Conservation (phyloP, 1,284 basidiomycete species). For the Puccinia horiana region DNA sequence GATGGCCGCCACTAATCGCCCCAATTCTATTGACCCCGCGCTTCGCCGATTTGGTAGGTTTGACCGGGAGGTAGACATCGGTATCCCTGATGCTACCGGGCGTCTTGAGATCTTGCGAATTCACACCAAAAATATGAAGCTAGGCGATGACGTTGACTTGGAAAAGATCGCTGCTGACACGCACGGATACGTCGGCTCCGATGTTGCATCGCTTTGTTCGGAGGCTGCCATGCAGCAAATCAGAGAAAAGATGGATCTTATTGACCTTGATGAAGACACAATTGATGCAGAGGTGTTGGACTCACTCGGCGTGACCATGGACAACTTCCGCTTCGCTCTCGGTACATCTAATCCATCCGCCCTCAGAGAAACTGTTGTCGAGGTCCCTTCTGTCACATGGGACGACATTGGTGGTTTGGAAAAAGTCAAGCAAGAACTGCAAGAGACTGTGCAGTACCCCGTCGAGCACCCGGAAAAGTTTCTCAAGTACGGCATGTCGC, state of each 20-base stretch:
- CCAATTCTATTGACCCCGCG: conserved; percentile 95
- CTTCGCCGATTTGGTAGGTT: conserved; percentile 89
- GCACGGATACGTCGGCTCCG: conserved; percentile 96
- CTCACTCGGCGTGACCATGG: conserved; percentile 70
- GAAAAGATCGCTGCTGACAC: conserved; percentile 72
- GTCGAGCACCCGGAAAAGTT: conserved; percentile 82
- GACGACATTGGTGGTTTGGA: conserved; percentile 86
- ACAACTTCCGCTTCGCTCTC: conserved; percentile 96
- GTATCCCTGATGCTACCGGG: conserved; percentile 82
- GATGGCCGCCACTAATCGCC: conserved; percentile 94
- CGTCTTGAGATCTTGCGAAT: conserved; percentile 81
- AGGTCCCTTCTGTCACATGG: conserved; percentile 80
- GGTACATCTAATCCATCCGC: conserved; percentile 90
- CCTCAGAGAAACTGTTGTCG: conserved; percentile 87
- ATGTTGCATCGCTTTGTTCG: conserved; percentile 85
- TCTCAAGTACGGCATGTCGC: conserved; percentile 77
- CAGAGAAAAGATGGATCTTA: conserved; percentile 64
- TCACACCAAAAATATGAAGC: conserved; percentile 76
- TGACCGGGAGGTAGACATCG: conserved; percentile 96
- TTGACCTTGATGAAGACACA: conserved; percentile 17
- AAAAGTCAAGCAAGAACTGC: conserved; percentile 74
- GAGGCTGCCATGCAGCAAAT: conserved; percentile 90
- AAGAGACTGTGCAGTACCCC: conserved; percentile 93
- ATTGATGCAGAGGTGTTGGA: conserved; percentile 66
- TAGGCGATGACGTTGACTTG: conserved; percentile 68